Base-by-base conservation (phyloP, 176 grass and related monocot species). In the Saccharum officinarum region DNA sequence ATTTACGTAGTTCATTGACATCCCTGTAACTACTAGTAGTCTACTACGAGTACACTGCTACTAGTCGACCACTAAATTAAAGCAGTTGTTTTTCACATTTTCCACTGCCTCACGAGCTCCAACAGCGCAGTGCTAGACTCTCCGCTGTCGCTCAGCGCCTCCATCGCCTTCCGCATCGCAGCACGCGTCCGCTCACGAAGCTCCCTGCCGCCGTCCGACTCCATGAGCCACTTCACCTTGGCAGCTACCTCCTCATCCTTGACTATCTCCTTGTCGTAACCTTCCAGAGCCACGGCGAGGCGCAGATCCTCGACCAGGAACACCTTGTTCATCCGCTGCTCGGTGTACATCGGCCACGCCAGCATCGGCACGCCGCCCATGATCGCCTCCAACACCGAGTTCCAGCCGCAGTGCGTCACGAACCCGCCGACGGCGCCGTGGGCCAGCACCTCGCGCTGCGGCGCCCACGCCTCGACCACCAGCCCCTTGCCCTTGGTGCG, bases 341-440 rank as follows among this genome's bases (percentile, higher is more conserved):
- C 82, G 5, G 81, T 69, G 55, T 69, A 65, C 67, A 89, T 10
- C 3, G 87, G 87, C 82, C 82, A 85, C 2, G 46, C 62, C 2
- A 89, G 31, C 77, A 86, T 85, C 10, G 88, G 82, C 37, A 89
- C 26, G 26, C 88, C 88, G 12, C 44, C 67, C 76, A 17, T n/a
- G 46, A 81, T 11, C 26, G 61, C 73, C 61, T 89, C 88, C 66
- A 83, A 17, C 15, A 14, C 42, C 55, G 88, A 90, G 83, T 90
- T 90, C 88, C 88, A 90, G 5, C 88, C 88, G 39, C 83, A 90
- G 67, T 90, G 88, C 13, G 88, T 77, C 16, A 90, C 83, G 79
- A 90, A 90, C 7, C 55, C 88, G 3, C 78, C 88, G 3, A 69
- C 64, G 18, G 88, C 77, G 7, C 25, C 42, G 76, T 89, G 87